phyloP scores from a whole-genome alignment of 1,139 yeast species.

The Meyerozyma smithsonii region DNA sequence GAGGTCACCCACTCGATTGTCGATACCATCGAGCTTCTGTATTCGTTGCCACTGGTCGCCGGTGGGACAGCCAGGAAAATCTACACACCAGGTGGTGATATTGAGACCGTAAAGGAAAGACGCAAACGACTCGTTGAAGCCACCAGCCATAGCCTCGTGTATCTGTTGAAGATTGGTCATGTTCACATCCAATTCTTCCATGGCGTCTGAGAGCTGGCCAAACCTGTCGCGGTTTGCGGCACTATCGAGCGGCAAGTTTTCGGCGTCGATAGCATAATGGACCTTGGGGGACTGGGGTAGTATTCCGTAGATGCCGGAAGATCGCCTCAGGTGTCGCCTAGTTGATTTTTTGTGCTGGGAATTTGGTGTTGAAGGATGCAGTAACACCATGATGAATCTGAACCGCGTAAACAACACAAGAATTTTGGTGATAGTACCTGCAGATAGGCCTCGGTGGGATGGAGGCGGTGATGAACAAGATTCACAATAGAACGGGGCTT shows the following conservation, averaged over 20 bases:
- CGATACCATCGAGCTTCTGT: constrained; percentile 22
- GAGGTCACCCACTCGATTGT: constrained; percentile 21
- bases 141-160: constrained; percentile 45
- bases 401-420: background rate
- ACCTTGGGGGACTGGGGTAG: constrained; percentile 39
- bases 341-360: background rate
- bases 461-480: no score
- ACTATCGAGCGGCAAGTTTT: constrained; percentile 35
- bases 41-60: constrained; percentile 31
- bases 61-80: constrained; percentile 44
- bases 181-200: constrained; percentile 48
- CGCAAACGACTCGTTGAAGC: constrained; percentile 60
- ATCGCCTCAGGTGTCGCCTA: constrained; percentile 19
- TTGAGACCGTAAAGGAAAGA: constrained; percentile 57
- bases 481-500: no score
- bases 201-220: constrained; percentile 45
- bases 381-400: constrained; percentile 5
- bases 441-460: no score
- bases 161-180: constrained; percentile 43
- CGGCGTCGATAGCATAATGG: constrained; percentile 41
- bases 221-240: constrained; percentile 27
- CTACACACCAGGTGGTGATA: constrained; percentile 65
- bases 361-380: constrained; percentile 5
- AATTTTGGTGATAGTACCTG: no score
- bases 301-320: constrained; percentile 36